Base-by-base conservation (phyloP, 2,329 filamentous ascomycete species). In the Aschersonia sp. region DNA sequence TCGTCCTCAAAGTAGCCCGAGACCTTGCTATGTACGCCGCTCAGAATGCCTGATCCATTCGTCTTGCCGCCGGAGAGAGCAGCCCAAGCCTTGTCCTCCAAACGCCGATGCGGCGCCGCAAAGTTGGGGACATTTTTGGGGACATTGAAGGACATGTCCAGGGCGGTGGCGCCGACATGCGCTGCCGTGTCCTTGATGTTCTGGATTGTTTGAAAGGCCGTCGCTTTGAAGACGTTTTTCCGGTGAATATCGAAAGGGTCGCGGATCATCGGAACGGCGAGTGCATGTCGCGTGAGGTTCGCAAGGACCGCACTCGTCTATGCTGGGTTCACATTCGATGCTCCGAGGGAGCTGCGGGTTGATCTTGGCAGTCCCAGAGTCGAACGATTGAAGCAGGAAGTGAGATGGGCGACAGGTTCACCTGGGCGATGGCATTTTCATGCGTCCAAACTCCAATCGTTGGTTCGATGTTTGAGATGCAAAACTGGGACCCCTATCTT, bases 51-150 rank as follows among this genome's bases (percentile, higher is more conserved):
- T 31, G 55, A 57, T 45, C 53, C 57, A 50, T 61, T 56, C 48
- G 56, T 59, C 14, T 41, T 64, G 48, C 67, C 58, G 29, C 60
- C 55, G 60, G 62, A 53, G 42, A 59, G 56, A 66, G 70, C 51
- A 64, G 72, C 72, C 83, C 84, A 87, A 50, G 77, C 71, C 50
- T 69, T 71, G 62, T 86, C 81, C 62, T 86, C 82, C 55, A 76
- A 63, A 53, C 74, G 66, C 61, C 81, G 75, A 63, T 82, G 76
- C 30, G 80, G 74, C 61, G 77, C 76, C 52, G 67, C 69, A 60
- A 85, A 84, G 55, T 79, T 78, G 47, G 82, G 83, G n/a, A 81
- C 72, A 66, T 84, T 79, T 60, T 76, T 77, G 12, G 83, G 82
- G 39, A 84, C 67, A 45, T 76, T 69, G 66, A 86, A 87, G 45